Conservation (phyloP, 305 asterid genomes). For the Caryopteris hybrid region DNA sequence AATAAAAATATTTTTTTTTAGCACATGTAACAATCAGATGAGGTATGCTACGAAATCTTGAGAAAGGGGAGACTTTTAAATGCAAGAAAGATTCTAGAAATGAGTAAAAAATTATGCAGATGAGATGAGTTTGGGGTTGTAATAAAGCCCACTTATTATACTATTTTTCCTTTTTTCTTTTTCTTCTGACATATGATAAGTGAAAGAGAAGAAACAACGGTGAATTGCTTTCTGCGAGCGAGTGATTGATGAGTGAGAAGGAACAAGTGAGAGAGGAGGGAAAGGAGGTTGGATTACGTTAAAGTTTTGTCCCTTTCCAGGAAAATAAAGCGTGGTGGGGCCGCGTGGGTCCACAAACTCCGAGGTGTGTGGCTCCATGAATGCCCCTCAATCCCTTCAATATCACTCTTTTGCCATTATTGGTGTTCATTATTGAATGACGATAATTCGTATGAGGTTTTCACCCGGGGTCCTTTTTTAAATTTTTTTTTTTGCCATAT, state of each 20-base stretch:
- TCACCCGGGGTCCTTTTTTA: no score
- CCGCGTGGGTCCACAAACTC: slow-evolving; percentile 39
- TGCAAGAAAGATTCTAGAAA: background rate
- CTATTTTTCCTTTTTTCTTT: no score
- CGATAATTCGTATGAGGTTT: no score
- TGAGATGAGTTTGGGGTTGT: background rate
- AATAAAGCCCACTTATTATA: background rate
- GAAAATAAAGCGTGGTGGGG: slow-evolving; percentile 30
- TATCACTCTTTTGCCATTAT: slow-evolving; percentile 26
- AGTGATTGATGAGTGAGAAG: slow-evolving; percentile 15
- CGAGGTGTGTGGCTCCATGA: slow-evolving; percentile 15
- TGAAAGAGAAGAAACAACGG: background rate
- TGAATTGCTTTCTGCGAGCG: background rate
- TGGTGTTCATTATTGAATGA: no score
- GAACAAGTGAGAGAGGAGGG: background rate
- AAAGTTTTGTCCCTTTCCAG: slow-evolving; percentile 39
- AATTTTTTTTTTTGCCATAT: no score
- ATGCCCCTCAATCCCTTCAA: slow-evolving; percentile 16
- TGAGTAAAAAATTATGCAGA: background rate
- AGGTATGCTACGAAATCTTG: slow-evolving; percentile 1
- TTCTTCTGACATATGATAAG: slow-evolving; percentile 19
- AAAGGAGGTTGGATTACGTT: slow-evolving; percentile 31
- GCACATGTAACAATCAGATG: slow-evolving; percentile 16
- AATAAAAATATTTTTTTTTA: background rate
- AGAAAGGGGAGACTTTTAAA: slow-evolving; percentile 3